Evolutionary conservation across 2,329 filamentous ascomycete species (phyloP).

Genomic region (Fusarium nanum): DNA sequence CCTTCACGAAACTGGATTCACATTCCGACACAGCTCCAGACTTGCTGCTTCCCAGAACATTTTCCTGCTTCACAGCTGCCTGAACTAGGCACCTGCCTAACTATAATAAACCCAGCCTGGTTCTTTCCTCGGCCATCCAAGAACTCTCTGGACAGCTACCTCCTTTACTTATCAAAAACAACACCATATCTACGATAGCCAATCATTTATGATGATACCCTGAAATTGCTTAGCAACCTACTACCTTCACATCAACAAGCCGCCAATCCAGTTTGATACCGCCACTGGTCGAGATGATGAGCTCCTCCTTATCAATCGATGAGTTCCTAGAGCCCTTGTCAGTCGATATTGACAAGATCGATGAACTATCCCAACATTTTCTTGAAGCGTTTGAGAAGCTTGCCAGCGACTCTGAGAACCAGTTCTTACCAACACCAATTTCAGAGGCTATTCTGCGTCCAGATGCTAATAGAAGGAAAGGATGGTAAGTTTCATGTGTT

Average conservation of each 20-base stretch:
- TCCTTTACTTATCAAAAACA: neutral
- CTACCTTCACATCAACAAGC: slow-evolving; percentile 1
- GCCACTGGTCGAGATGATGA: slow-evolving; percentile 20
- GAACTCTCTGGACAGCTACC: neutral
- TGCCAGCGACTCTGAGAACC: slow-evolving; percentile 63
- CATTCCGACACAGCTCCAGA: slow-evolving; percentile 11
- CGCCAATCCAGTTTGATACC: neutral
- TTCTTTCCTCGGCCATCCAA: neutral
- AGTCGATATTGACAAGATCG: slow-evolving; percentile 60
- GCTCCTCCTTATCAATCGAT: slow-evolving; percentile 43
- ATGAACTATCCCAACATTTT: slow-evolving; percentile 61
- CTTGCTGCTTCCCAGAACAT: slow-evolving; percentile 5
- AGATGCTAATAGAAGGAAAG: slow-evolving; percentile 55
- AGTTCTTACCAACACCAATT: slow-evolving; percentile 72
- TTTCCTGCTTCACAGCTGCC: neutral
- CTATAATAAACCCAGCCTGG: neutral
- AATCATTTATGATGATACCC: slow-evolving; percentile 28
- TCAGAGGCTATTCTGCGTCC: slow-evolving; percentile 68
- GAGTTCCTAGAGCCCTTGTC: slow-evolving; percentile 64
- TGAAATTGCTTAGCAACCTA: neutral
- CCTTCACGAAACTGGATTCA: slow-evolving; percentile 15
- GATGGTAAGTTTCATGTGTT: slow-evolving; percentile 58
- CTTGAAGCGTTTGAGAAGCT: slow-evolving; percentile 60
- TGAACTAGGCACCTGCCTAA: neutral
- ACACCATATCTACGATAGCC: neutral